Percentiles rank a stretch among this genome's conserved stretches.
These are phyloP conservation scores for Scutellaria minor DNA, from an alignment of 257 asterid species.

Conservation along the genomic window DNA sequence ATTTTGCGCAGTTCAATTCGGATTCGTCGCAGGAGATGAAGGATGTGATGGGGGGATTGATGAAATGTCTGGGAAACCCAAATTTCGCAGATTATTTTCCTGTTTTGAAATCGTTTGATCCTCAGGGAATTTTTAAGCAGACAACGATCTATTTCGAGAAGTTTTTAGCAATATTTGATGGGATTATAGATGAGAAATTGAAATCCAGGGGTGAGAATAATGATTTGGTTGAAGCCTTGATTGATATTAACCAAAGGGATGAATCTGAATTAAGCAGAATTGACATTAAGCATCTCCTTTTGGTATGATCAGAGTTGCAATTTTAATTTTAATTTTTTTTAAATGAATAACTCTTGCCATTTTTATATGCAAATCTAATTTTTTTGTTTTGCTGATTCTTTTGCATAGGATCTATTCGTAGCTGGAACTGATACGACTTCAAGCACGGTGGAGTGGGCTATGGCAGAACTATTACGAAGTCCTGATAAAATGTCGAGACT, in stretches of 20 bases:
- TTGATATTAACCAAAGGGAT: conserved; percentile 37
- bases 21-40: conserved; percentile 56
- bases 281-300: conserved; percentile 36
- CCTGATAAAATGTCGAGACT: conserved; percentile 32
- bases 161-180: conserved; percentile 44
- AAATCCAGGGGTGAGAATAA: conserved; percentile 25
- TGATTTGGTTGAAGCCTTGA: conserved; percentile 48
- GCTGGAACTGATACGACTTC: conserved; percentile 43
- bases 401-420: conserved; percentile 20
- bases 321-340: no score
- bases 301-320: conserved; percentile 26
- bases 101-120: conserved; percentile 45
- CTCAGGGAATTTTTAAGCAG: conserved; percentile 48
- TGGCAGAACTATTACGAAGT: conserved; percentile 41
- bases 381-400: not conserved
- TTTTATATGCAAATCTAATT: not conserved
- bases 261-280: conserved; percentile 31
- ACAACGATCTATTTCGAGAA: conserved; percentile 36
- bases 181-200: conserved; percentile 48
- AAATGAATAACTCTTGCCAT: not conserved
- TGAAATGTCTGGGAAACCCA: conserved; percentile 48
- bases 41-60: conserved; percentile 49
- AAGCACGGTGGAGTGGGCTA: conserved; percentile 47
- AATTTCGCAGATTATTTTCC: conserved; percentile 63
- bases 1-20: conserved; percentile 47